These are phyloP conservation scores for Chalaropsis ovoidea DNA, from an alignment of 2,329 filamentous ascomycete genomes.

Conservation along the genomic window DNA sequence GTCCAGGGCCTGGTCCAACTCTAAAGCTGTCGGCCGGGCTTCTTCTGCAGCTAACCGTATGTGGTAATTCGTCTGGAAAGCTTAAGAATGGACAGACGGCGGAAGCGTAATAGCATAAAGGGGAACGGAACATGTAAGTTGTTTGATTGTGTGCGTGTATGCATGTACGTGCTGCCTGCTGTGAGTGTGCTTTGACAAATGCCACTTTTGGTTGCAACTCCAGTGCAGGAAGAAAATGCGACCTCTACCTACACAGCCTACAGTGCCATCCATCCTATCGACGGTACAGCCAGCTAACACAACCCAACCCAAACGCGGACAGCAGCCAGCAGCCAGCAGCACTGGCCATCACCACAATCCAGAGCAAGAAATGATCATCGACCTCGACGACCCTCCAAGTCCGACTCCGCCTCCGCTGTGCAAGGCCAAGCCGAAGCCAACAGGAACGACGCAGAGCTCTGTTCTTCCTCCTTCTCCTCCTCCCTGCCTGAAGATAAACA, in stretches of 20 bases:
- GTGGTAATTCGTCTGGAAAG: not conserved
- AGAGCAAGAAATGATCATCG: too few species aligned
- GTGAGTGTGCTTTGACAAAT: not conserved
- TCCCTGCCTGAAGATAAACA: not conserved
- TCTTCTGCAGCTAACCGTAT: not conserved
- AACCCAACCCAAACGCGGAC: too few species aligned
- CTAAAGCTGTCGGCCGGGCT: not conserved
- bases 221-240: not conserved
- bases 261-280: too few species aligned
- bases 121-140: slow-evolving; percentile 8
- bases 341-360: too few species aligned
- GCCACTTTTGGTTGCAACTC: not conserved
- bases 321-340: too few species aligned
- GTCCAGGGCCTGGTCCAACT: not conserved
- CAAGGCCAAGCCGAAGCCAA: not conserved
- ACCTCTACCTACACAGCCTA: not conserved
- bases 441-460: not conserved
- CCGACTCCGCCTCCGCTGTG: too few species aligned
- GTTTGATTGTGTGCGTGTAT: slow-evolving; percentile 1
- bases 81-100: not conserved
- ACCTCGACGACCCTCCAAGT: too few species aligned
- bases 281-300: too few species aligned
- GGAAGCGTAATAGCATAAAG: not conserved
- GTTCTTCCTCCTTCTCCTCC: not conserved
- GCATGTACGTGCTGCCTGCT: not conserved